A percentile compares a stretch with the other conserved stretches of the same genome.
These are phyloP conservation scores for Ustilago bromivora DNA, from an alignment of 1,284 basidiomycete species.

Conservation along the genomic window DNA sequence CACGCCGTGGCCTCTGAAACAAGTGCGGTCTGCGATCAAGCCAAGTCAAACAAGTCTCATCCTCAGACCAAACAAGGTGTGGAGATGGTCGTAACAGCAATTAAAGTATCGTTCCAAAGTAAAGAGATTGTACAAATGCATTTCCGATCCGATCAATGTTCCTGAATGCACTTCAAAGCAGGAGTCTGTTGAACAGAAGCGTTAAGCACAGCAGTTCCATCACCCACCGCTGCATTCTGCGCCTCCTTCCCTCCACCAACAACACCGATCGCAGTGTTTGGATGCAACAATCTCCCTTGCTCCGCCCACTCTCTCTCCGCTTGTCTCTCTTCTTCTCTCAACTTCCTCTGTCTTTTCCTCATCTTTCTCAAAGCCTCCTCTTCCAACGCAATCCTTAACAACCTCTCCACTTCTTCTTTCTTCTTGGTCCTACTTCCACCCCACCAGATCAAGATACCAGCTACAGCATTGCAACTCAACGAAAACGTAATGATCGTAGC, in stretches of 20 bases:
- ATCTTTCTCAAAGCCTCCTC: conserved; percentile 59
- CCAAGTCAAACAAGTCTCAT: too few relatives aligned
- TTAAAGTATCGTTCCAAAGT: too few relatives aligned
- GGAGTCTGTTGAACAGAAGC: conserved; percentile 4
- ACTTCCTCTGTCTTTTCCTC: conserved; percentile 23
- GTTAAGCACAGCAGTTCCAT: background rate
- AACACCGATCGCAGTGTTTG: background rate
- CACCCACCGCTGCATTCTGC: background rate
- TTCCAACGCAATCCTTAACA: conserved; percentile 78
- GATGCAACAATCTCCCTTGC: conserved; percentile 2
- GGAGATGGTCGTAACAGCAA: too few relatives aligned
- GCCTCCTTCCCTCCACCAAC: background rate
- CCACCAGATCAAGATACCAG: conserved; percentile 82
- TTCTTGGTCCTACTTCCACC: conserved; percentile 84
- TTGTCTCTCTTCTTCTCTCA: conserved; percentile 5
- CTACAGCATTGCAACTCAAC: conserved; percentile 84
- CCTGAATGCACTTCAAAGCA: conserved; percentile 33
- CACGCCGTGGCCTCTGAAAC: too few relatives aligned
- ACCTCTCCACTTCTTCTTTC: conserved; percentile 78
- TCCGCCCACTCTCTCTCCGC: conserved; percentile 7
- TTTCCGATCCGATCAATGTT: conserved; percentile 19
- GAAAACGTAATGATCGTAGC: conserved; percentile 80
- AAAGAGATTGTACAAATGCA: background rate
- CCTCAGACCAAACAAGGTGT: too few relatives aligned
- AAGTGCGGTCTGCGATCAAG: too few relatives aligned